These are phyloP conservation scores for Pseudocercospora musae DNA, from an alignment of 2,329 filamentous ascomycete genomes.

Conservation along the genomic window DNA sequence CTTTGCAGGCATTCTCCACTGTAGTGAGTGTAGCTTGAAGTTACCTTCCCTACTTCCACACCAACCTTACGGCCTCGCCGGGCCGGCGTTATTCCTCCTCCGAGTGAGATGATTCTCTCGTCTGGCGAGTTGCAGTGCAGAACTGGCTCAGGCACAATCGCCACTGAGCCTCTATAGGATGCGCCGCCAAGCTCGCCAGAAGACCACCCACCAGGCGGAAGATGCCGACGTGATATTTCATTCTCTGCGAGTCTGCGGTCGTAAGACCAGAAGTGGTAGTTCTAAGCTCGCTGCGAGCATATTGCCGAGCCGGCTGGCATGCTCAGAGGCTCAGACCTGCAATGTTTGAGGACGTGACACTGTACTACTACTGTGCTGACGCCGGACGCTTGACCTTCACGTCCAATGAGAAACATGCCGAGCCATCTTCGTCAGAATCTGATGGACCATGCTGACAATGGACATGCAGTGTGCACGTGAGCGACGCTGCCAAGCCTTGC, in stretches of 20 bases:
- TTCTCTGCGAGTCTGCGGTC: no score
- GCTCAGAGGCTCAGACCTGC: background rate
- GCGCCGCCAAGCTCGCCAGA: background rate
- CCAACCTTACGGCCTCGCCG: background rate
- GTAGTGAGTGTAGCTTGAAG: no score
- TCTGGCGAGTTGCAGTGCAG: background rate
- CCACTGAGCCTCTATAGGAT: background rate
- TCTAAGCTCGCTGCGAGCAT: background rate
- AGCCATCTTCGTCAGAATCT: background rate
- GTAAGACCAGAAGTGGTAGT: background rate
- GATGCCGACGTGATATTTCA: no score
- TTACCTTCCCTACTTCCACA: background rate
- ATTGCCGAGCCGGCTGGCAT: background rate
- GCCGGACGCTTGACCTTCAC: no score
- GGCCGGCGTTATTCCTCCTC: background rate
- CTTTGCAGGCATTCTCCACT: background rate
- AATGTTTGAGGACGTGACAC: background rate
- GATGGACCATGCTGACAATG: no score
- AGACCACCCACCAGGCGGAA: background rate
- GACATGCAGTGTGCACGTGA: background rate
- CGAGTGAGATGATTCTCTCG: background rate
- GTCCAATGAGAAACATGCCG: slow-evolving; percentile 3
- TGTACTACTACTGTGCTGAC: no score
- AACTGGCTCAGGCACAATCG: background rate
- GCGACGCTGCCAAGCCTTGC: background rate